Evolutionary conservation across 1,284 basidiomycete genomes (phyloP).

Genomic region (Testicularia cyperi): DNA sequence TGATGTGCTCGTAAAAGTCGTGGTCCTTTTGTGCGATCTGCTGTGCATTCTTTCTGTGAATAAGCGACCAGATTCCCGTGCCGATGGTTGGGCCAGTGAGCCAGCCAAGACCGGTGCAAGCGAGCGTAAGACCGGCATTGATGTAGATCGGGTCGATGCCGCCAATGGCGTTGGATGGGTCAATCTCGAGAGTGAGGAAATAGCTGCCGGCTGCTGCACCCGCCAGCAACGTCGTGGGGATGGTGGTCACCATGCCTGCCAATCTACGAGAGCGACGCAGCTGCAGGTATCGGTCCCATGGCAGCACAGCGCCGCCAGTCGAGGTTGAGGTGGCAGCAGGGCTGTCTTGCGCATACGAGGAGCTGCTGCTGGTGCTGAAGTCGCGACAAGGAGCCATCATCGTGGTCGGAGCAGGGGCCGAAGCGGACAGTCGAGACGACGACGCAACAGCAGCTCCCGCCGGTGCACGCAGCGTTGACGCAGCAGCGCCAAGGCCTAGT

Average conservation of each 20-base stretch:
- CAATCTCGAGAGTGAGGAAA: slow-evolving; percentile 52
- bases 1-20: slow-evolving; percentile 55
- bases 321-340: slow-evolving; percentile 1
- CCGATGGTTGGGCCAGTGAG: slow-evolving; percentile 53
- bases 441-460: slow-evolving; percentile 1
- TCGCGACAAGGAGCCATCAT: neutral
- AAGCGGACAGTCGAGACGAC: slow-evolving; percentile 2
- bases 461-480: too few relatives aligned
- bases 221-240: slow-evolving; percentile 50
- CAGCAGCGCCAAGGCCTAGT: too few relatives aligned
- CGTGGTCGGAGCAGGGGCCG: slow-evolving; percentile 5
- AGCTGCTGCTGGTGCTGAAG: neutral
- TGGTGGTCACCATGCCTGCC: slow-evolving; percentile 49
- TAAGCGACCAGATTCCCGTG: slow-evolving; percentile 39
- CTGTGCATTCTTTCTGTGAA: slow-evolving; percentile 41
- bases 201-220: slow-evolving; percentile 45
- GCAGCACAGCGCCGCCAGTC: slow-evolving; percentile 3
- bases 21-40: slow-evolving; percentile 50
- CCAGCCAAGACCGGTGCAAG: slow-evolving; percentile 52
- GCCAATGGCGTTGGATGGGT: slow-evolving; percentile 43
- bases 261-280: slow-evolving; percentile 47
- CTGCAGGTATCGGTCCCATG: slow-evolving; percentile 45
- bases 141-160: slow-evolving; percentile 55
- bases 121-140: slow-evolving; percentile 49
- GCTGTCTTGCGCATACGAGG: neutral